These are phyloP conservation scores for Fusarium dimerum DNA, from an alignment of 2,329 filamentous ascomycete species.

Conservation along the genomic window DNA sequence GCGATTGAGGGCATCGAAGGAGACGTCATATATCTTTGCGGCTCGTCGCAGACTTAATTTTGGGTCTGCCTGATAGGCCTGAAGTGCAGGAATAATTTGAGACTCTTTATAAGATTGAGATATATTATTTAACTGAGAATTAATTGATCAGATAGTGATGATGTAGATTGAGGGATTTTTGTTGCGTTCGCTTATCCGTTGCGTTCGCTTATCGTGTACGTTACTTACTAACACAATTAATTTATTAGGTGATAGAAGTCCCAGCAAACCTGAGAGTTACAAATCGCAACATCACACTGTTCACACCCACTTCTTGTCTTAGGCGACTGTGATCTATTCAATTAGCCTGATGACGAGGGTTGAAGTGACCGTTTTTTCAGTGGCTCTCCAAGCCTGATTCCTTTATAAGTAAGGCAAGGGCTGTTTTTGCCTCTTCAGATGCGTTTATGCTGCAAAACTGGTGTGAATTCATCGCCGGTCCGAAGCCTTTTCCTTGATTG, in stretches of 20 bases:
- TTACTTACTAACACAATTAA: neutral
- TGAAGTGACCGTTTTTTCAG: no score
- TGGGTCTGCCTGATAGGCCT: neutral
- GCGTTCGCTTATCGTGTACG: neutral
- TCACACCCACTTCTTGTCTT: no score
- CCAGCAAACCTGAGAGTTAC: no score
- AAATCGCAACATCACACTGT: no score
- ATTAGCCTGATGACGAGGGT: no score
- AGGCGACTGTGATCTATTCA: no score
- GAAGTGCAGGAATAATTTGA: neutral
- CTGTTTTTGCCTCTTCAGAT: conserved; percentile 7
- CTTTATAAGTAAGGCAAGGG: conserved; percentile 5
- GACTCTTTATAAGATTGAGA: neutral
- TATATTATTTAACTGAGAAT: neutral
- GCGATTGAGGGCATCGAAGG: neutral
- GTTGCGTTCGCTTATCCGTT: neutral
- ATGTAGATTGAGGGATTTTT: neutral
- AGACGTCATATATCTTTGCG: neutral
- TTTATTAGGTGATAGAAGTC: no score
- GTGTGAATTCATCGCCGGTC: conserved; percentile 5
- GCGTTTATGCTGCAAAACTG: conserved; percentile 6
- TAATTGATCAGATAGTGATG: neutral
- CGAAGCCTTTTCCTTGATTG: conserved; percentile 1
- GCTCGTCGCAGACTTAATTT: neutral
- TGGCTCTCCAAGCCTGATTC: no score